These are phyloP conservation scores for Leptomonas seymouri DNA, from an alignment of 208 protist species.

Conservation along the genomic window DNA sequence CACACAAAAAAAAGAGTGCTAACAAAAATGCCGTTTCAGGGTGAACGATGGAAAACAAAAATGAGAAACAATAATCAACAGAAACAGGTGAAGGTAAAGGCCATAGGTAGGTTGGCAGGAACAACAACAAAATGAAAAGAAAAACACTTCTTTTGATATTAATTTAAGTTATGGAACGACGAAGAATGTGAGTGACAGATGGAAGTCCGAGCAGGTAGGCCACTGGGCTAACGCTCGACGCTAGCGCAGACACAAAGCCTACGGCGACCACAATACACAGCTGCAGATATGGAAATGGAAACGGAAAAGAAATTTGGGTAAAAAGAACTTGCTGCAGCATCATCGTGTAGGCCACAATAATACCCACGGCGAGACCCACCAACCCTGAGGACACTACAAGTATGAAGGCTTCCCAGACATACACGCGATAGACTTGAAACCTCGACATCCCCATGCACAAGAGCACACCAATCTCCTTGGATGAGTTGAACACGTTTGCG, in stretches of 20 bases:
- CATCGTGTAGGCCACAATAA: slow-evolving; percentile 91
- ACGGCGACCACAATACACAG: slow-evolving; percentile 55
- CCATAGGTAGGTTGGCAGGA: too few species aligned
- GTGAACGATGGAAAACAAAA: neutral
- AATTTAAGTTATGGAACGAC: slow-evolving; percentile 31
- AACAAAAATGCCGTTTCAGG: neutral
- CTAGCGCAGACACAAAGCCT: slow-evolving; percentile 50
- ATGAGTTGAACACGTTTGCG: slow-evolving; percentile 92
- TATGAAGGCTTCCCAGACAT: slow-evolving; percentile 96
- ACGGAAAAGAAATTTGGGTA: slow-evolving; percentile 90
- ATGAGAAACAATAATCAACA: neutral
- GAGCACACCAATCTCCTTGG: slow-evolving; percentile 96
- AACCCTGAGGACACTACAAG: slow-evolving; percentile 90
- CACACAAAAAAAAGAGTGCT: neutral
- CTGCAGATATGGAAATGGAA: slow-evolving; percentile 89
- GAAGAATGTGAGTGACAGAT: slow-evolving; percentile 76
- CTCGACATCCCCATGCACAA: slow-evolving; percentile 88
- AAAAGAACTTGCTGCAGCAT: slow-evolving; percentile 90
- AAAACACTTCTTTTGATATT: neutral
- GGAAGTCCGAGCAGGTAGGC: slow-evolving; percentile 47
- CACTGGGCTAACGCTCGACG: slow-evolving; percentile 65
- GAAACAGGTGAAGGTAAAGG: too few species aligned
- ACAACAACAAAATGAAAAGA: neutral
- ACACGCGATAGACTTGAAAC: slow-evolving; percentile 88
- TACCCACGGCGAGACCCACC: slow-evolving; percentile 91